Percentiles rank a stretch among this genome's conserved stretches.
Evolutionary conservation across 352 stramenopile genomes (phyloP).

Genomic region (Globisporangium cystogenes): DNA sequence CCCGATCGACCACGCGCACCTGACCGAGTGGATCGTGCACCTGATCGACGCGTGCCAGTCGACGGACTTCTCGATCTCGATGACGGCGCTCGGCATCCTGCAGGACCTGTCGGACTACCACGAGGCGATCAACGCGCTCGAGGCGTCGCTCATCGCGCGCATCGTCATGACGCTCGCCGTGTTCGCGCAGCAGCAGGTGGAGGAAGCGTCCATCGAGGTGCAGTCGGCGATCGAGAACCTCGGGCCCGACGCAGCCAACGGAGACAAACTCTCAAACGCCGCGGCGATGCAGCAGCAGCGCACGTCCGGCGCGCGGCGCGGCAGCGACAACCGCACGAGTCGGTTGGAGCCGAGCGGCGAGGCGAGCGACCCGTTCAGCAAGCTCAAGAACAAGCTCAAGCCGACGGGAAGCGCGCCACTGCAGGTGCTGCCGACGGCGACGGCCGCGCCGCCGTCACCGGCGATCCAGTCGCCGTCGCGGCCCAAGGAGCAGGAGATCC

Average conservation of each 20-base stretch:
- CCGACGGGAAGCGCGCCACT: conserved; percentile 9
- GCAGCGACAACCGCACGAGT: conserved; percentile 47
- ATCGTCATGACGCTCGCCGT: conserved; percentile 86
- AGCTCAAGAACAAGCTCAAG: conserved; percentile 71
- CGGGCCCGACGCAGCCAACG: conserved; percentile 7
- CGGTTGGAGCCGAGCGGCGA: conserved; percentile 26
- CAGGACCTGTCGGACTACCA: conserved; percentile 80
- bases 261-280: conserved; percentile 22
- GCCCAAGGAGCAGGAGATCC: conserved; percentile 55
- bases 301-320: conserved; percentile 21
- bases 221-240: conserved; percentile 67
- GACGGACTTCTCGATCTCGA: conserved; percentile 69
- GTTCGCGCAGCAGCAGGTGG: conserved; percentile 82
- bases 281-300: conserved; percentile 12
- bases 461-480: conserved; percentile 30
- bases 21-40: conserved; percentile 77
- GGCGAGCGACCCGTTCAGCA: conserved; percentile 49
- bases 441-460: conserved; percentile 17
- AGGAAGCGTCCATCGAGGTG: conserved; percentile 84
- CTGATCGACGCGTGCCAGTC: conserved; percentile 78
- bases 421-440: background rate
- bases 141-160: conserved; percentile 61
- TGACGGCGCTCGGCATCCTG: conserved; percentile 68
- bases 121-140: conserved; percentile 56
- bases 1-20: conserved; percentile 31